These are phyloP conservation scores for Phytopythium vexans DNA, from an alignment of 352 stramenopile species.

Conservation along the genomic window DNA sequence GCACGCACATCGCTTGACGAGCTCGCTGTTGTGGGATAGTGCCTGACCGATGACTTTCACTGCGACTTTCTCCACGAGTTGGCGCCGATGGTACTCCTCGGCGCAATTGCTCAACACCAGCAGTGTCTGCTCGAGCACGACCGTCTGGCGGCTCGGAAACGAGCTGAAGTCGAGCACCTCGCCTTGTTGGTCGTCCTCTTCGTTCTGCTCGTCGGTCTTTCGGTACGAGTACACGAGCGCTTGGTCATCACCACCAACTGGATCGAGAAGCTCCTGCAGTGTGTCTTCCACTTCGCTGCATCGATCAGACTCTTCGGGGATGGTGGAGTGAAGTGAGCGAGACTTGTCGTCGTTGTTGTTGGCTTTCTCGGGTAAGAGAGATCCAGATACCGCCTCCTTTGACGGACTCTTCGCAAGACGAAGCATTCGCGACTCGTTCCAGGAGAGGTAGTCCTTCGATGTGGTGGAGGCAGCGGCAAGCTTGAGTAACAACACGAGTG, in stretches of 20 bases:
- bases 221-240: constrained; percentile 8
- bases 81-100: constrained; percentile 32
- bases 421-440: constrained; percentile 30
- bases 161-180: constrained; percentile 45
- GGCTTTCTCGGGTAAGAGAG: not conserved
- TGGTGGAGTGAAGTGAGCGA: not conserved
- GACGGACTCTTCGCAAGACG: constrained; percentile 12
- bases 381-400: not conserved
- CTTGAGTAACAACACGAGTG: constrained; percentile 43
- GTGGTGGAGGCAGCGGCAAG: constrained; percentile 38
- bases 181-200: constrained; percentile 9
- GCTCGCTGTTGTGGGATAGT: constrained; percentile 56
- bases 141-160: constrained; percentile 51
- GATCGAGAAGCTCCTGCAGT: constrained; percentile 2
- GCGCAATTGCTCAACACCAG: constrained; percentile 72
- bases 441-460: constrained; percentile 52
- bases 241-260: not conserved
- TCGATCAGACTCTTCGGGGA: not conserved
- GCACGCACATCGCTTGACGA: constrained; percentile 66
- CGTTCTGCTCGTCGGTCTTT: constrained; percentile 7
- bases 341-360: not conserved
- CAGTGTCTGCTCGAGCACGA: constrained; percentile 63
- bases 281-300: constrained; percentile 6
- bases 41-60: constrained; percentile 59
- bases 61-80: constrained; percentile 41